Evolutionary conservation across 768 basidiomycete species (phyloP).

Genomic region (Guyanaporus albipodus): DNA sequence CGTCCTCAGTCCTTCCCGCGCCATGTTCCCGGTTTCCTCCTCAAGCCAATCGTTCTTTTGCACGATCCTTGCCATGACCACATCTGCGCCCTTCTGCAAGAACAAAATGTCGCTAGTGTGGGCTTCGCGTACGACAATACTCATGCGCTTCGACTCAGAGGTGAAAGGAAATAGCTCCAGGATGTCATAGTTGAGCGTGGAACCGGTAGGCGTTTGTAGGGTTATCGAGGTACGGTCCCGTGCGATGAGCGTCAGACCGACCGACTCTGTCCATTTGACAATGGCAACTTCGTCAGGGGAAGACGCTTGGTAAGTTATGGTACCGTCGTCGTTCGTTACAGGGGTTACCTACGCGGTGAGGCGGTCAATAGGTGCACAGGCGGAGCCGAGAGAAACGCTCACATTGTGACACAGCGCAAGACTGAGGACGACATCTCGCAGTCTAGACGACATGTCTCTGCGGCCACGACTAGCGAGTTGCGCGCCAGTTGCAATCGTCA

Average conservation of each 20-base stretch:
- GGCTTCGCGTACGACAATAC: constrained; percentile 85
- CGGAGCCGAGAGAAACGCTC: constrained; percentile 22
- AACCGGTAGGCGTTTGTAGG: constrained; percentile 66
- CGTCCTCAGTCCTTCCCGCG: constrained; percentile 90
- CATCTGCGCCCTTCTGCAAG: constrained; percentile 95
- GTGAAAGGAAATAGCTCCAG: constrained; percentile 98
- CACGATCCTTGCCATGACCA: constrained; percentile 95
- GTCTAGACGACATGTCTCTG: constrained; percentile 90
- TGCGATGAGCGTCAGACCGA: constrained; percentile 83
- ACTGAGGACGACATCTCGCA: constrained; percentile 89
- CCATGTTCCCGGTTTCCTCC: constrained; percentile 99
- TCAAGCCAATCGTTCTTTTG: constrained; percentile 98
- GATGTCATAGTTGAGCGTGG: constrained; percentile 70
- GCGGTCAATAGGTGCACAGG: background rate
- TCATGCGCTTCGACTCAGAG: constrained; percentile 98
- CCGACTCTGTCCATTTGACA: constrained; percentile 94
- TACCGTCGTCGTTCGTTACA: constrained; percentile 89
- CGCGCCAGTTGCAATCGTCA: constrained; percentile 67
- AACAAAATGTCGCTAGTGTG: constrained; percentile 79
- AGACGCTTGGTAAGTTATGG: constrained; percentile 95
- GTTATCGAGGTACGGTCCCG: constrained; percentile 92
- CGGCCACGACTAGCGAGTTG: constrained; percentile 84
- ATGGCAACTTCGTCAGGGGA: constrained; percentile 99
- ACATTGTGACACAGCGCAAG: constrained; percentile 97
- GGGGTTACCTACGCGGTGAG: constrained; percentile 81